Evolutionary conservation across 2,329 filamentous ascomycete genomes (phyloP), one percentile per base, ranked within the genome.

Genomic region (Coleophoma crateriformis): DNA sequence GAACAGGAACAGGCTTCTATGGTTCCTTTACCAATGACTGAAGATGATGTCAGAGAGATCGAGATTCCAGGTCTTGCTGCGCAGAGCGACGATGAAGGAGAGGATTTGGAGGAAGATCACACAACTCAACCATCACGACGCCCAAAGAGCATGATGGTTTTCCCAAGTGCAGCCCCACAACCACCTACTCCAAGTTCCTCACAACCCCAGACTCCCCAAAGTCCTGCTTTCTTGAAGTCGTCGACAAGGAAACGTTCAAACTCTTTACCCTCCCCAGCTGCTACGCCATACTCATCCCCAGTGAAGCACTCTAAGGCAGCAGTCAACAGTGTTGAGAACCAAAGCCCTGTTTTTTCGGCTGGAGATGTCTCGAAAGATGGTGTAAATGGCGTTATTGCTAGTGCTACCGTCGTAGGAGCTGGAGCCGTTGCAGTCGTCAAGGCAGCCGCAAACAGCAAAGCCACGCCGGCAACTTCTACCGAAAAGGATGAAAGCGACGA

Each of bases 41-140:
- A 81, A 34, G 77, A 82, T 44, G 89, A 95, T 61, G 70, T 92
- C 7, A 78, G 85, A 42, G 89, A 95, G 63, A 94, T 95, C 39
- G 87, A 94, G 61, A 78, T 90, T 41, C 87, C 87, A 3, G 87
- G 86, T 0, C 73, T 90, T 5, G 80, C 77, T 1, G 67, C 66
- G 12, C 77, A 82, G 55, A 81, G 75, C 50, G 83, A 88, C 49
- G 83, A 85, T 13, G 85, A 86, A 46, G 72, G 72, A 12, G 72
- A 71, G 8, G 66, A 71, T 2, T 64, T 68, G 4, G 66, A 68
- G 1, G 66, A 68, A 1, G 60, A 66, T 1, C 60, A 71, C 52
- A 58, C 73, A 59, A 33, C 55, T 27, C 62, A 51, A 3, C 61
- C 65, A 60, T 15, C 58, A 62, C 15, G 64, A 64, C 47, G 71